Evolutionary conservation across 2,329 filamentous ascomycete species (phyloP).

Genomic region (Aspergillus oerlinghausenensis): DNA sequence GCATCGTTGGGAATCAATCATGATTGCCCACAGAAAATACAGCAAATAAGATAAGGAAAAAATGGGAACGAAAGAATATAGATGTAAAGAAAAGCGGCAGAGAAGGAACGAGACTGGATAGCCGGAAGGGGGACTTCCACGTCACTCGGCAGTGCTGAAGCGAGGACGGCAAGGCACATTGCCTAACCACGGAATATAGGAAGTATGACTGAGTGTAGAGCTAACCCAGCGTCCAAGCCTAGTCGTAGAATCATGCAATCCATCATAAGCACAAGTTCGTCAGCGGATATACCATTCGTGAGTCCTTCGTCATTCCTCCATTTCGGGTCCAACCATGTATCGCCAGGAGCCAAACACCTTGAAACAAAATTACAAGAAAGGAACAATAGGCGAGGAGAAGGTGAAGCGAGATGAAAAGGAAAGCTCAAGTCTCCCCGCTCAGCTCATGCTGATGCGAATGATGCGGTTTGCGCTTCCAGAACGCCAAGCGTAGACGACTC

Average conservation of each 20-base stretch:
- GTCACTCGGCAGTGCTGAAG: neutral
- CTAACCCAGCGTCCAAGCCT: constrained; percentile 6
- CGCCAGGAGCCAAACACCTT: constrained; percentile 13
- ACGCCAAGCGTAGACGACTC: constrained; percentile 38
- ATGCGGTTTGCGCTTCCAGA: constrained; percentile 37
- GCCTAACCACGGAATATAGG: too few species aligned
- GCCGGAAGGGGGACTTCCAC: constrained; percentile 1
- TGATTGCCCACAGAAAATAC: neutral
- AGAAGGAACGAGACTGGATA: neutral
- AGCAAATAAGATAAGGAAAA: constrained; percentile 5
- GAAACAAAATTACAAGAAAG: constrained; percentile 10
- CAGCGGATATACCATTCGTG: constrained; percentile 23
- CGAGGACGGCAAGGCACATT: neutral
- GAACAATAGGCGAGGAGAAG: constrained; percentile 5
- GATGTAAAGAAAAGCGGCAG: neutral
- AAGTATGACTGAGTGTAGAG: neutral
- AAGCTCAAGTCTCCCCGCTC: constrained; percentile 28
- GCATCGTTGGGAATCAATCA: constrained; percentile 1
- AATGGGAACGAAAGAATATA: constrained; percentile 1
- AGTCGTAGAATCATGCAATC: constrained; percentile 28
- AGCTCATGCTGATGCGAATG: constrained; percentile 27
- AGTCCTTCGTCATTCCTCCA: constrained; percentile 15
- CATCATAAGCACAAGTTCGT: constrained; percentile 23
- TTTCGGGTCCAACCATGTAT: constrained; percentile 8
- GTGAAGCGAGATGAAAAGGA: constrained; percentile 5